Base-by-base conservation (phyloP, 495 filamentous ascomycete species). In the Staphylotrichum tortipilum region DNA sequence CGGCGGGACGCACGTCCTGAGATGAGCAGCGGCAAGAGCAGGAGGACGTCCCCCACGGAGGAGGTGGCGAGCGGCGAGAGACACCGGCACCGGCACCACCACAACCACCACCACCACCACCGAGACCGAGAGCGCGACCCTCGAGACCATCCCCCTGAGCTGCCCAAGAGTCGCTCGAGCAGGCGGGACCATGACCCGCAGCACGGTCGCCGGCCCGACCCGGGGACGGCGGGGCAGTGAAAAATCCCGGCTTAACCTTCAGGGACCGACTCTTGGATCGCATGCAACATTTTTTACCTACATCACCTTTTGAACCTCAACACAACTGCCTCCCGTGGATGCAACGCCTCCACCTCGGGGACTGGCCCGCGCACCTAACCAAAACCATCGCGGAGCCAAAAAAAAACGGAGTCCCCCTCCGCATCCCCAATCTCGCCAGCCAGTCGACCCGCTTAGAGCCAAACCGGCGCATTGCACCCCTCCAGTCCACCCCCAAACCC, bases 381-480 rank as follows among this genome's bases (percentile, higher is more conserved):
- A n/a, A n/a, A n/a, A n/a, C n/a, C n/a, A n/a, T n/a, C n/a, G n/a
- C n/a, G n/a, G n/a, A n/a, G n/a, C n/a, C n/a, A n/a, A n/a, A n/a
- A n/a, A n/a, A n/a, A n/a, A n/a, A n/a, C 19, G 14, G 34, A 18
- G 14, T 5, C 17, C 18, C 29, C 10, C 10, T 30, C 12, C 29
- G 9, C 31, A 34, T n/a, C n/a, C 34, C 7, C 14, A 14, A 45
- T 17, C 29, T 15, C 40, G 24, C 26, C 31, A 12, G 37, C 12
- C 15, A 22, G 22, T n/a, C n/a, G n/a, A 45, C 21, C 47, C 40
- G 30, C 41, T 40, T 44, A 39, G 40, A 28, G 46, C 19, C 35
- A 22, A 40, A 7, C 42, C 43, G 15, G 28, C 33, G 26, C 26
- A 49, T 19, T 18, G 8, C 22, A 24, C 31, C 36, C 44, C 22